Evolutionary conservation across 345 rosid genomes (phyloP).

Genomic region (Rhizophora mangle): DNA sequence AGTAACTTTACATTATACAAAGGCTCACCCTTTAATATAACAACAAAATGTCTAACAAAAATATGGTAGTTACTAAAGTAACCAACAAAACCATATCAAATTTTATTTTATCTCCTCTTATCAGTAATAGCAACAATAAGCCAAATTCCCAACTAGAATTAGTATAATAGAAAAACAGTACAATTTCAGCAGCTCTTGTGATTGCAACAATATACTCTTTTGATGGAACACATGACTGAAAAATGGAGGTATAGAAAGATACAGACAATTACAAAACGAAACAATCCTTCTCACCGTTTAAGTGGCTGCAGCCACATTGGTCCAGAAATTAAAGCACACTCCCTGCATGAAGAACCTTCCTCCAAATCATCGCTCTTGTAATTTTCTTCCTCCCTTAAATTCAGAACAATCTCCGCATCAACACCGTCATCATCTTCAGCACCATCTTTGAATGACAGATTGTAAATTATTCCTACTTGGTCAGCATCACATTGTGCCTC

Average conservation of each 20-base stretch:
- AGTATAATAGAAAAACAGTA: no score
- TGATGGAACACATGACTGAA: background rate
- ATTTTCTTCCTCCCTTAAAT: conserved; percentile 8
- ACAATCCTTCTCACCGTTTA: conserved; percentile 15
- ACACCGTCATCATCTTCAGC: background rate
- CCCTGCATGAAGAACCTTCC: conserved; percentile 6
- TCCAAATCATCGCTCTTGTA: background rate
- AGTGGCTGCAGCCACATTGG: conserved; percentile 20
- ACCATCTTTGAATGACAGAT: conserved; percentile 2
- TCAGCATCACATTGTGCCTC: background rate
- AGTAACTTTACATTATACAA: no score
- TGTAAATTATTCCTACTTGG: conserved; percentile 14
- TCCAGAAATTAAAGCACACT: conserved; percentile 19
- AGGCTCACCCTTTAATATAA: no score
- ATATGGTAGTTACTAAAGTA: no score
- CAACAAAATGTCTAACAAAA: no score
- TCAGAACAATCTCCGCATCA: conserved; percentile 4
- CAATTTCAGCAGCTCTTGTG: no score
- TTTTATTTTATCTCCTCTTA: no score
- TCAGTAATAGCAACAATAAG: no score
- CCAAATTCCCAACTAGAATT: no score
- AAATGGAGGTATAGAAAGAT: background rate
- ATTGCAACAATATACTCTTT: no score
- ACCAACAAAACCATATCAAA: no score
- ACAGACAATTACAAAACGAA: background rate